Percentiles rank a stretch among this genome's conserved stretches.
phyloP scores from a whole-genome alignment of 805 yeast species.

The Monosporozyma servazzii region DNA sequence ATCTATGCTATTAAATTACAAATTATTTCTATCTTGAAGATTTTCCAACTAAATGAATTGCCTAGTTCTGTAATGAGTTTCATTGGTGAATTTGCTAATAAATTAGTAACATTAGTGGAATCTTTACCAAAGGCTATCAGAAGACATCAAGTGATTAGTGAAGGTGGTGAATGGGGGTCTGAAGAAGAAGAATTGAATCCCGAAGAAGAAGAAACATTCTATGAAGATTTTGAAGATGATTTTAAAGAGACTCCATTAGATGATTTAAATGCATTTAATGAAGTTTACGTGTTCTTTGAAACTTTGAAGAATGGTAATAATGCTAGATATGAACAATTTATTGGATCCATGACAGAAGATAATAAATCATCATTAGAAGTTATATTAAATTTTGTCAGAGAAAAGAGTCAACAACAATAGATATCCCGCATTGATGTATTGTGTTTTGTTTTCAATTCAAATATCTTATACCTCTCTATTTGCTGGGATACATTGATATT shows the following conservation, averaged over 20 bases:
- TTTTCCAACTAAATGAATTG: conserved; percentile 35
- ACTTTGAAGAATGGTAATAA: conserved; percentile 40
- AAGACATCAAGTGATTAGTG: conserved; percentile 51
- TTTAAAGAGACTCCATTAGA: conserved; percentile 75
- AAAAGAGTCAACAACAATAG: not conserved
- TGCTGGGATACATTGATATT: too few relatives aligned
- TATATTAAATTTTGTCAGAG: conserved; percentile 26
- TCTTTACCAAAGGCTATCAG: conserved; percentile 66
- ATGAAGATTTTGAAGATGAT: conserved; percentile 59
- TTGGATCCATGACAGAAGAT: conserved; percentile 25
- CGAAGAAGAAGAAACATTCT: conserved; percentile 43
- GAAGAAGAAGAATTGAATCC: conserved; percentile 21
- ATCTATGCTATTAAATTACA: conserved; percentile 76
- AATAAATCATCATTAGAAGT: conserved; percentile 24
- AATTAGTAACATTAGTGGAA: conserved; percentile 43
- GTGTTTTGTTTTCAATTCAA: too few relatives aligned
- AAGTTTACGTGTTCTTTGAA: conserved; percentile 48
- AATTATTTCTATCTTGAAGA: conserved; percentile 51
- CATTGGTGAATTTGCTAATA: conserved; percentile 42
- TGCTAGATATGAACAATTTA: conserved; percentile 34
- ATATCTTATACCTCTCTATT: too few relatives aligned
- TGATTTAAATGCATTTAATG: conserved; percentile 56
- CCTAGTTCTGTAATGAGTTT: conserved; percentile 32
- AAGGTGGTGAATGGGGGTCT: conserved; percentile 35
- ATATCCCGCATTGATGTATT: not conserved